Evolutionary conservation across 306 rosid species (phyloP).

Genomic region (Rubus parviflorus): DNA sequence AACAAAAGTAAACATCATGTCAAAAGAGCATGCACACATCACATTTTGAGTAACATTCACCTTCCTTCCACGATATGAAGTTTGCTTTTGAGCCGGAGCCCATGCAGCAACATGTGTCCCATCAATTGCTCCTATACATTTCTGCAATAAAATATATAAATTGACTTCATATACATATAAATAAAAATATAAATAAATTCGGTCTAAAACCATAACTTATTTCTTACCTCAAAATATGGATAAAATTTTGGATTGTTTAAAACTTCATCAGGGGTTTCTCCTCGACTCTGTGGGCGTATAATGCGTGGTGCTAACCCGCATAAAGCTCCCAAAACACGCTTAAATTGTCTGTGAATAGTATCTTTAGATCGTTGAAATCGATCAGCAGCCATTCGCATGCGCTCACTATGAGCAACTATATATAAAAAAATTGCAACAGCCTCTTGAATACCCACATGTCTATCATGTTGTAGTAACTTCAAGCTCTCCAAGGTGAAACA

Average conservation of each 20-base stretch:
- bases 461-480: background rate
- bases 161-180: too few relatives aligned
- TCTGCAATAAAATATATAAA: too few relatives aligned
- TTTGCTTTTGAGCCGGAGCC: too few relatives aligned
- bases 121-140: background rate
- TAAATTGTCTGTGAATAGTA: background rate
- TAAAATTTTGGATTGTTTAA: background rate
- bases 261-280: background rate
- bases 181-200: too few relatives aligned
- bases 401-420: background rate
- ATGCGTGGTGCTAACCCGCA: background rate
- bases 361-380: background rate
- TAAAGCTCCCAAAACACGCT: background rate
- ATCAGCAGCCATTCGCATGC: background rate
- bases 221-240: background rate
- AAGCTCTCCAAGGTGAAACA: background rate
- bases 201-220: too few relatives aligned
- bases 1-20: too few relatives aligned
- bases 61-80: background rate
- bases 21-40: background rate
- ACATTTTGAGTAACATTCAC: background rate
- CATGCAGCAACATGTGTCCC: background rate
- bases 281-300: background rate
- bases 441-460: background rate
- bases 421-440: background rate